These are phyloP conservation scores for Gymnopilus junonius DNA, from an alignment of 768 basidiomycete genomes.

Conservation along the genomic window DNA sequence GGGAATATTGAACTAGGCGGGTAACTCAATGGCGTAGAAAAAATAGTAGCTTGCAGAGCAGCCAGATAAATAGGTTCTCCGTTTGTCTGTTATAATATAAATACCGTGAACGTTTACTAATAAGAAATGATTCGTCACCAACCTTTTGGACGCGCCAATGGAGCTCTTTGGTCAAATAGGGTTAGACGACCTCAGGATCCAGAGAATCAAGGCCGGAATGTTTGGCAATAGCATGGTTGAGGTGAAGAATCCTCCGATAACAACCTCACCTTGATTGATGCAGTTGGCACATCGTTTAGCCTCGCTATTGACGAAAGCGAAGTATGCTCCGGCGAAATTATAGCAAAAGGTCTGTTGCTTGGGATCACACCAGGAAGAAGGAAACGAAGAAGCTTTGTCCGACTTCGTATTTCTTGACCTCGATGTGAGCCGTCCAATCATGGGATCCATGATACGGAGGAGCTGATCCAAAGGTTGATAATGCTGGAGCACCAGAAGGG, in stretches of 20 bases:
- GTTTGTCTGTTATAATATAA: slow-evolving; percentile 20
- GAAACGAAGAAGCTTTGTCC: slow-evolving; percentile 47
- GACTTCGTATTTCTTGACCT: slow-evolving; percentile 47
- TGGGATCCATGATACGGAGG: slow-evolving; percentile 19
- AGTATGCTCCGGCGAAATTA: slow-evolving; percentile 46
- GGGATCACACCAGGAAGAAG: slow-evolving; percentile 51
- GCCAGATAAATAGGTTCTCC: slow-evolving; percentile 23
- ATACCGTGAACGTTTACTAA: neutral
- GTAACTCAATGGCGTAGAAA: slow-evolving; percentile 31
- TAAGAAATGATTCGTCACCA: neutral
- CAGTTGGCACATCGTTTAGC: slow-evolving; percentile 42
- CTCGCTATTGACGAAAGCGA: slow-evolving; percentile 42
- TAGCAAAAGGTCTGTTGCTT: slow-evolving; percentile 37
- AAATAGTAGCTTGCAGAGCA: slow-evolving; percentile 32
- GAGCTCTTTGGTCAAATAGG: slow-evolving; percentile 44
- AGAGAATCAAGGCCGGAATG: slow-evolving; percentile 35
- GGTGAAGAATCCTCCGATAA: slow-evolving; percentile 48
- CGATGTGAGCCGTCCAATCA: slow-evolving; percentile 50
- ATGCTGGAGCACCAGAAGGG: slow-evolving; percentile 1
- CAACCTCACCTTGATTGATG: slow-evolving; percentile 30
- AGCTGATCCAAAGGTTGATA: neutral
- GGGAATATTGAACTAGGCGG: slow-evolving; percentile 33
- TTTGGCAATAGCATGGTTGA: slow-evolving; percentile 38
- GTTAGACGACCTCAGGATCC: slow-evolving; percentile 40
- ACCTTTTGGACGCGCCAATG: slow-evolving; percentile 49